Evolutionary conservation across 108 stramenopile genomes (phyloP).

Genomic region (Parmales sp.): DNA sequence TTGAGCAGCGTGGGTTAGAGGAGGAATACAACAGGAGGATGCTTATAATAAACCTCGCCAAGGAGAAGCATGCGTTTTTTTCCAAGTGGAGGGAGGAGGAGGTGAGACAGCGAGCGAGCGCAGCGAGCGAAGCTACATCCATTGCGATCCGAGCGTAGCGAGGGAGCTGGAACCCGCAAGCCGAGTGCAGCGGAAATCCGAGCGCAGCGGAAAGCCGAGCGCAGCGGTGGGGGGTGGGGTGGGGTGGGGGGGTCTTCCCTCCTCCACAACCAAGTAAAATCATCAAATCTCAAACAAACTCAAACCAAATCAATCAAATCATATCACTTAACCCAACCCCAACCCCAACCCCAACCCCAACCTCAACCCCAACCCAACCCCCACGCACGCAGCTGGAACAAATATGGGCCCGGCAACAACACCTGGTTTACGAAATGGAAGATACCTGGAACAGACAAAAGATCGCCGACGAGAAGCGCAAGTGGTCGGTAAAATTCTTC

Average conservation of each 20-base stretch:
- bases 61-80: not conserved
- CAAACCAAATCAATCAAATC: no score
- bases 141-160: no score
- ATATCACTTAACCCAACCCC: no score
- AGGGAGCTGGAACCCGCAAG: no score
- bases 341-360: no score
- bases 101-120: not conserved
- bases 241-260: no score
- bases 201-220: no score
- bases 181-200: no score
- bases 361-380: no score
- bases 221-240: no score
- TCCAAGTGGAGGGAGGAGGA: conserved; percentile 6
- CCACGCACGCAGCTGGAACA: not conserved
- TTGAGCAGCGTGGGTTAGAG: not conserved
- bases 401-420: conserved; percentile 5
- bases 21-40: conserved; percentile 3
- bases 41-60: not conserved
- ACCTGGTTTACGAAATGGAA: not conserved
- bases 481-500: conserved; percentile 16
- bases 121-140: not conserved
- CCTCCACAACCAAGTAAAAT: no score
- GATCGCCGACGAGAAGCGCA: conserved; percentile 14
- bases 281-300: no score
- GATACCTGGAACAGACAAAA: not conserved